These are phyloP conservation scores for Geotrichum reessii DNA, from an alignment of 1,139 yeast genomes.

Conservation along the genomic window DNA sequence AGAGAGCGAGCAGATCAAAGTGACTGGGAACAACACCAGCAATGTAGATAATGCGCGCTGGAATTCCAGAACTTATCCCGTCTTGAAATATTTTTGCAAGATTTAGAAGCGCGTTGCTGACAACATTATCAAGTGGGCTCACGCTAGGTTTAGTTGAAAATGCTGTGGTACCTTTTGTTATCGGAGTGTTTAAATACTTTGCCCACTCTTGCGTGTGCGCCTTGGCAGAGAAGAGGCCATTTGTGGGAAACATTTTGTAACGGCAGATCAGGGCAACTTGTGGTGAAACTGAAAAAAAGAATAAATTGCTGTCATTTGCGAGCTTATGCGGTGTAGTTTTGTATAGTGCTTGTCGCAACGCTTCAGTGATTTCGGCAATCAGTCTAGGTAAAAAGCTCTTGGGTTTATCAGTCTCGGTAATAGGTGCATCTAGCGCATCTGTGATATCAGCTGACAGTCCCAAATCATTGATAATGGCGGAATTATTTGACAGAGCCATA, in stretches of 20 bases:
- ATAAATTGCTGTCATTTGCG: neutral
- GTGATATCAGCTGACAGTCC: conserved; percentile 5
- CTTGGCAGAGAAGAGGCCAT: conserved; percentile 13
- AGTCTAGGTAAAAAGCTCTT: conserved; percentile 9
- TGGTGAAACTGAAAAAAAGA: conserved; percentile 8
- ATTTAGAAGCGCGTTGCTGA: conserved; percentile 32
- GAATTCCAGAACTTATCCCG: conserved; percentile 32
- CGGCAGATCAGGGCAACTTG: conserved; percentile 12
- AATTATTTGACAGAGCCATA: neutral
- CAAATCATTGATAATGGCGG: neutral
- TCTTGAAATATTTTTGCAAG: conserved; percentile 37
- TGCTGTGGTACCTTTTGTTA: neutral
- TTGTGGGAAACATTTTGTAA: conserved; percentile 8
- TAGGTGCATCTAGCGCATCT: neutral
- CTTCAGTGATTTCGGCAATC: conserved; percentile 10
- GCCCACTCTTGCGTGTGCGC: conserved; percentile 15
- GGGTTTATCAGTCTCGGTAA: conserved; percentile 2
- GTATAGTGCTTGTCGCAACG: neutral
- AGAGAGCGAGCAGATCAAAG: conserved; percentile 31
- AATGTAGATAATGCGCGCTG: conserved; percentile 27
- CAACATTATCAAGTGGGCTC: conserved; percentile 20
- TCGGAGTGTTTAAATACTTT: conserved; percentile 2
- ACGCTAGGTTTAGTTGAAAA: neutral
- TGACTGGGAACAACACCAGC: conserved; percentile 32
- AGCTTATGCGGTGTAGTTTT: neutral